Base-by-base conservation (phyloP, 768 basidiomycete genomes). In the Mycena filopes region DNA sequence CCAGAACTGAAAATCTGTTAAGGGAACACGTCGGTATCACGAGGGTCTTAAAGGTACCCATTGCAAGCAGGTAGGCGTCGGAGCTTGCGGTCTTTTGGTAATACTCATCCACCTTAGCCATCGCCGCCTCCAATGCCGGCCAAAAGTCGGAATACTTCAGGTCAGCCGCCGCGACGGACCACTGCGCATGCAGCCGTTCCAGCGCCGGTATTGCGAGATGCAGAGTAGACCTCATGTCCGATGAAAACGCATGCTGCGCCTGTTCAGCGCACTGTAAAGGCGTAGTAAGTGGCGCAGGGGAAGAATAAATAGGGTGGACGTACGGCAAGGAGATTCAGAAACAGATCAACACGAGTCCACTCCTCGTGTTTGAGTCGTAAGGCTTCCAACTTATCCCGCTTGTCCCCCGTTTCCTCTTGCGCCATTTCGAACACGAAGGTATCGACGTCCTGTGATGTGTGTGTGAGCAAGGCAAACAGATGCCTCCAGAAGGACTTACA, bases 211-310 rank as follows among this genome's bases (percentile, higher is more conserved):
- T 45, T 21, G 43, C 43, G n/a, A 36, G 79, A 70, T 4, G 77
- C 75, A 47, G 79, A 76, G n/a, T 79, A 61, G 4, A 71, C 76
- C 26, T 63, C 60, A 56, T 73, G 68, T 78, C 73, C 21, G 73
- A 70, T 4, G 76, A 79, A 47, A 77, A 78, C 25, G 73, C 68
- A 54, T 78, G 78, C 60, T 80, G 77, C 3, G 75, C 70, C 18
- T 56, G 26, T 51, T 78, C 74, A 9, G 77, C 76, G 61, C 69
- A 64, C 77, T 78, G 25, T 4, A 16, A 26, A 63, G 15, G 43
- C 20, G 60, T 38, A 38, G n/a, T n/a, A n/a, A n/a, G n/a, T n/a
- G n/a, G n/a, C n/a, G n/a, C n/a, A 23, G 56, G 47, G 55, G 28
- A 53, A 46, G 36, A 13, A 20, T 46, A 20, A 25, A 55, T 21